These are phyloP conservation scores for Rhodotorula taiwanensis DNA, from an alignment of 768 basidiomycete species.

Conservation along the genomic window DNA sequence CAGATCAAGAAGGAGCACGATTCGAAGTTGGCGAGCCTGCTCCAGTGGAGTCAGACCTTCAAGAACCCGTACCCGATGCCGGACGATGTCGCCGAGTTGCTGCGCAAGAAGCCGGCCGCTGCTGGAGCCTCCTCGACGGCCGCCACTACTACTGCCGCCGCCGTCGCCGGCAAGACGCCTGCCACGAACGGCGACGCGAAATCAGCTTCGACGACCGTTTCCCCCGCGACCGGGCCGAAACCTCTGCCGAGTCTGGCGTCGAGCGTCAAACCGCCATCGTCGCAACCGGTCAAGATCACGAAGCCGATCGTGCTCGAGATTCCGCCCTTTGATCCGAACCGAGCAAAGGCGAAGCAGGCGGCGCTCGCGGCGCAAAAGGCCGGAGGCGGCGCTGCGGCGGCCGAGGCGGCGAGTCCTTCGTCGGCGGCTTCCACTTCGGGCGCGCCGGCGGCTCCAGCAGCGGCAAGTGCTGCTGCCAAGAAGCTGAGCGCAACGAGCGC, in stretches of 20 bases:
- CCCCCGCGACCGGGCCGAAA: constrained; percentile 20
- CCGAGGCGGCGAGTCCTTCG: constrained; percentile 23
- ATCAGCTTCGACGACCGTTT: constrained; percentile 26
- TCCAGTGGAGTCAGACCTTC: constrained; percentile 89
- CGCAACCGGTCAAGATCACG: constrained; percentile 32
- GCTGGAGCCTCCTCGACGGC: no score
- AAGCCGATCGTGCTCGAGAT: constrained; percentile 67
- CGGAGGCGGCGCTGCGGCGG: constrained; percentile 40
- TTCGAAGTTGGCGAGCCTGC: constrained; percentile 81
- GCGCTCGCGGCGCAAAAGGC: constrained; percentile 33
- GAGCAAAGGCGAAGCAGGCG: constrained; percentile 40
- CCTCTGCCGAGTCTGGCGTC: constrained; percentile 13
- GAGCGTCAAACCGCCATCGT: constrained; percentile 15
- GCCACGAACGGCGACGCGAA: constrained; percentile 42
- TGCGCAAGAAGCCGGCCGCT: constrained; percentile 73
- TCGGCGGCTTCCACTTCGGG: constrained; percentile 51
- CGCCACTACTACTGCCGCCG: not conserved
- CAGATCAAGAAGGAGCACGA: constrained; percentile 89
- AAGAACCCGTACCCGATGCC: constrained; percentile 82
- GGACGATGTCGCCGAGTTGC: constrained; percentile 81
- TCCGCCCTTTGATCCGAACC: constrained; percentile 75
- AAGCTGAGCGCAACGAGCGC: constrained; percentile 66
- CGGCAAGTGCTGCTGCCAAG: constrained; percentile 1
- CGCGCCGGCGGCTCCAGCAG: constrained; percentile 40
- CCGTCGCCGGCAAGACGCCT: not conserved